These are phyloP conservation scores for Eucalyptus grandis DNA, from an alignment of 345 rosid species.

Conservation along the genomic window DNA sequence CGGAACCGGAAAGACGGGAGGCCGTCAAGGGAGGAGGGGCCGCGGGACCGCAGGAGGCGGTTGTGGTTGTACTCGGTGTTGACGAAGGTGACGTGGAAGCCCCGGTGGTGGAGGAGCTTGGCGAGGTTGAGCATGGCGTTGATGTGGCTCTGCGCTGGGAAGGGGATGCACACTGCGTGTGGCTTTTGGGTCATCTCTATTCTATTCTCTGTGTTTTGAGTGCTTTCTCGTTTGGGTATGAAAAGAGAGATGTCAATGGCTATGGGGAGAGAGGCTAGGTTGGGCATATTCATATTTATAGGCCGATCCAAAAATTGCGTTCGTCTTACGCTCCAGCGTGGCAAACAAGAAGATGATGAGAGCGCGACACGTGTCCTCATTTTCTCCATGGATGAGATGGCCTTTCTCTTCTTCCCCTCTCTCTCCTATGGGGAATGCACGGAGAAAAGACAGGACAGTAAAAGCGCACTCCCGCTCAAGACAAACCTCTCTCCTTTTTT, in stretches of 20 bases:
- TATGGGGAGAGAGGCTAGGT: background rate
- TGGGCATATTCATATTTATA: too few relatives aligned
- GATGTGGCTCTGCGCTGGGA: slow-evolving; percentile 40
- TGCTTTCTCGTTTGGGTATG: background rate
- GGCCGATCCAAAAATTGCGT: too few relatives aligned
- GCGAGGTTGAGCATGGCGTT: slow-evolving; percentile 40
- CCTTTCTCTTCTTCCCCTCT: too few relatives aligned
- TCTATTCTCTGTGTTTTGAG: background rate
- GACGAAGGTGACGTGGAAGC: slow-evolving; percentile 44
- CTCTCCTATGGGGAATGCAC: too few relatives aligned
- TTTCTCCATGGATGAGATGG: too few relatives aligned
- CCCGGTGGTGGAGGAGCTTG: slow-evolving; percentile 28
- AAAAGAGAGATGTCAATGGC: background rate
- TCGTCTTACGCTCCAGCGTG: too few relatives aligned
- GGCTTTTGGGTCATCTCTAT: background rate
- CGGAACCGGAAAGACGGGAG: slow-evolving; percentile 26
- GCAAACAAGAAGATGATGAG: too few relatives aligned
- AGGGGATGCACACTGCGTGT: slow-evolving; percentile 14
- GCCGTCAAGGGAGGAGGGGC: slow-evolving; percentile 15
- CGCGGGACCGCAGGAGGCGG: slow-evolving; percentile 24
- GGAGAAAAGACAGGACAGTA: too few relatives aligned
- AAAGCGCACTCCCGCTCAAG: too few relatives aligned
- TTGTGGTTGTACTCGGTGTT: slow-evolving; percentile 32
- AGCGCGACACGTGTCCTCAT: too few relatives aligned
- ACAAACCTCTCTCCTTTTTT: too few relatives aligned